phyloP scores from a whole-genome alignment of 352 stramenopile genomes.

The Thalassiosira mediterranea region DNA sequence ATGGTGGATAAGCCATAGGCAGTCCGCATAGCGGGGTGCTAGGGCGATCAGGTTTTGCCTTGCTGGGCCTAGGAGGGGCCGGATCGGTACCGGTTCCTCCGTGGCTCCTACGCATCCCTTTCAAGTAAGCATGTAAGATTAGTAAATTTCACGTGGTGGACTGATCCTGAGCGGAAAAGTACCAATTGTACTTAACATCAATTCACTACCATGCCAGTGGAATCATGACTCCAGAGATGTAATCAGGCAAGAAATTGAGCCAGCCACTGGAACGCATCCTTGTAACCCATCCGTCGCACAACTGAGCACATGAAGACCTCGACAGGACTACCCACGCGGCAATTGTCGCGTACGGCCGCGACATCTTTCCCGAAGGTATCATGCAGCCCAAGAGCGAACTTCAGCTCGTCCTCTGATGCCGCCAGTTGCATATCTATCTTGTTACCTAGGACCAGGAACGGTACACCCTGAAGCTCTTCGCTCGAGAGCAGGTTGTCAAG shows the following conservation, averaged over 20 bases:
- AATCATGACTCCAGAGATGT: neutral
- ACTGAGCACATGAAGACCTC: slow-evolving; percentile 99
- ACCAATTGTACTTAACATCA: too few species aligned
- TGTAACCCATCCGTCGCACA: slow-evolving; percentile 97
- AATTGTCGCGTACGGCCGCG: slow-evolving; percentile 32
- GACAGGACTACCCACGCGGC: slow-evolving; percentile 91
- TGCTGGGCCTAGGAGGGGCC: too few species aligned
- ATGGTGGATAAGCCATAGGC: too few species aligned
- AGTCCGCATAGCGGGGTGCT: too few species aligned
- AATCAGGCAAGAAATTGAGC: slow-evolving; percentile 83
- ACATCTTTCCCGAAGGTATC: slow-evolving; percentile 99
- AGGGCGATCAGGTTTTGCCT: too few species aligned
- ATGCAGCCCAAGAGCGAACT: slow-evolving; percentile 94
- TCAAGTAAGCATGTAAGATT: too few species aligned
- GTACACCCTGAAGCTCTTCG: slow-evolving; percentile 97
- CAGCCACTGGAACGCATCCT: slow-evolving; percentile 92
- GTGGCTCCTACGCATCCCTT: too few species aligned
- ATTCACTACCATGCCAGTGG: too few species aligned
- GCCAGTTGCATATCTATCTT: slow-evolving; percentile 99
- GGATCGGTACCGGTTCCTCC: too few species aligned
- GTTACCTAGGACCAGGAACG: slow-evolving; percentile 99
- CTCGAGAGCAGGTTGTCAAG: slow-evolving; percentile 95
- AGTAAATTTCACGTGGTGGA: too few species aligned
- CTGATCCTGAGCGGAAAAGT: too few species aligned
- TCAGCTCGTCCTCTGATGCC: slow-evolving; percentile 98